These are phyloP conservation scores for Rhizopus sp. DNA, from an alignment of 371 early-diverging fungal species.

Conservation along the genomic window DNA sequence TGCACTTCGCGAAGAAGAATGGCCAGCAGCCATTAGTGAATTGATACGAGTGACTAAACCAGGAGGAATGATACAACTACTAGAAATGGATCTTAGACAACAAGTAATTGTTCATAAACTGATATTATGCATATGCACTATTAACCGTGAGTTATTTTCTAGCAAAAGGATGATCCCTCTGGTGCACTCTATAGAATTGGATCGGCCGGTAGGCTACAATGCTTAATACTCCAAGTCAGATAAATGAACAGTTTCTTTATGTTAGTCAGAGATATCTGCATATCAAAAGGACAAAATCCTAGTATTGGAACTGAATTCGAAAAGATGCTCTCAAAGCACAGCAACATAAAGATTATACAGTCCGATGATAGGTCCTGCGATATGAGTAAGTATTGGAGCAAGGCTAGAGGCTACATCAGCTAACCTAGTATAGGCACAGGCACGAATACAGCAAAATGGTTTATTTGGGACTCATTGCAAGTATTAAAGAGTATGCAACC, in stretches of 20 bases:
- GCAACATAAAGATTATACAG: neutral
- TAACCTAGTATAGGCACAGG: neutral
- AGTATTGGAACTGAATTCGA: neutral
- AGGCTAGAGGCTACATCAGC: neutral
- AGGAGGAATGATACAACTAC: conserved; percentile 43
- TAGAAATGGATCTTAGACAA: conserved; percentile 27
- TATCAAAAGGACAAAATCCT: neutral
- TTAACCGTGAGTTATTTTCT: neutral
- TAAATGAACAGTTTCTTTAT: neutral
- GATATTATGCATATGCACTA: no score
- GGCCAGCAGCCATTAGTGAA: conserved; percentile 33
- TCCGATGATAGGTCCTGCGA: neutral
- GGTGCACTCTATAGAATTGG: neutral
- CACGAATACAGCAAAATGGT: neutral
- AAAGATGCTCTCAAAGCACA: neutral
- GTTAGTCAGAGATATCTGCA: neutral
- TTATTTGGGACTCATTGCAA: neutral
- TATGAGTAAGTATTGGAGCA: neutral
- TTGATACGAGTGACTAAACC: conserved; percentile 55
- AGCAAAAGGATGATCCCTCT: neutral
- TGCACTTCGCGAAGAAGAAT: conserved; percentile 40
- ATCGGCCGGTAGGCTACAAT: neutral
- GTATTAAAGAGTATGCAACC: neutral
- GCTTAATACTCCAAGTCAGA: neutral
- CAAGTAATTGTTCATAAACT: no score